Base-by-base conservation (phyloP, 2,329 filamentous ascomycete genomes). In the Coleophoma crateriformis region DNA sequence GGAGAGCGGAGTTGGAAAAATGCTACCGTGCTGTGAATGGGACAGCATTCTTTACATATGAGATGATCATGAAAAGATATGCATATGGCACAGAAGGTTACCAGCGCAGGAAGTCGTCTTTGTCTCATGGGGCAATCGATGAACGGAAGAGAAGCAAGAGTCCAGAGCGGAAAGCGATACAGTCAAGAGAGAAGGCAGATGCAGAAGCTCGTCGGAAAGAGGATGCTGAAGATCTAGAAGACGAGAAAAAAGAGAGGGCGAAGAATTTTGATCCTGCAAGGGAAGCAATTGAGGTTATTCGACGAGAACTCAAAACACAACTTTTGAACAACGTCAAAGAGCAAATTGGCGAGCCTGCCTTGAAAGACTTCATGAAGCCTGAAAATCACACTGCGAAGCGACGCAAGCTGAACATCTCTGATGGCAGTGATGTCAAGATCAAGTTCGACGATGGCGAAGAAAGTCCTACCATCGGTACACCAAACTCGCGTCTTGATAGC, bases 31-130 rank as follows among this genome's bases (percentile, higher is more conserved):
- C 84, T 46, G 90, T 88, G 57, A 85, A 96, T 64, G 85, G 87
- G 65, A 85, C 86, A 40, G 80, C 87, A 6, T 81, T 99, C 55
- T 99, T 99, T 71, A 96, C 87, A 1, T 97, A 97, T 59, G 78
- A 80, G 52, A 92, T 99, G 87, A 81, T 83, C 41, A 95, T 99
- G 90, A 87, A 92, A 64, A 84, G 90, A 49, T 86, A 87, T 56
- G 47, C 54, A 13, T 60, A 55, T 35, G 64, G 64, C 7, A 63
- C 53, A 11, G 54, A 50, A 32, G 60, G 55, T 8, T 46, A 49
- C 11, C 49, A 53, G 19, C 45, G 33, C 12, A 44, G 41, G 32
- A 44, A 44, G 27, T 44, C 41, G n/a, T 45, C 53, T 41, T 51
- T 50, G 10, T 33, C 48, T 14, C 50, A 47, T 27, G 49, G 55